Conservation (phyloP, 495 filamentous ascomycete species). For the Hypoxylon perforatum region DNA sequence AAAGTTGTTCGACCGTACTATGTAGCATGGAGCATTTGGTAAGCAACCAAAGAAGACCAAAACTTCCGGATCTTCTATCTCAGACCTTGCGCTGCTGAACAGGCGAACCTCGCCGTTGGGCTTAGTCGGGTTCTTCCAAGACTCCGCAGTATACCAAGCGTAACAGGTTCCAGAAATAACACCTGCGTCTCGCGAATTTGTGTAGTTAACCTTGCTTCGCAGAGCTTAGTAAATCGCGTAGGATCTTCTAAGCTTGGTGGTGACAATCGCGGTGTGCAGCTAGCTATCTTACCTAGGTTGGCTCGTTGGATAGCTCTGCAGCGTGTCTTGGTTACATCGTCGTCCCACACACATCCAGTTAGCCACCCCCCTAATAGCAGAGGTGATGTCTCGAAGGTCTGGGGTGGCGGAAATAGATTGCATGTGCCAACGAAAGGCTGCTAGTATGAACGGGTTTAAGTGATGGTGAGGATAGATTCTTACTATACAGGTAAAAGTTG, state of each 20-base stretch:
- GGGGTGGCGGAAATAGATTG: too few species aligned
- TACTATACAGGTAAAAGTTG: background rate
- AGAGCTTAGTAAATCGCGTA: background rate
- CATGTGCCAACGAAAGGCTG: too few species aligned
- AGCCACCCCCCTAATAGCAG: background rate
- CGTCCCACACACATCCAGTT: background rate
- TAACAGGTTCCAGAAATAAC: slow-evolving; percentile 2
- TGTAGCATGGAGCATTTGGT: slow-evolving; percentile 3
- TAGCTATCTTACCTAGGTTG: background rate
- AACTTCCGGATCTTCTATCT: background rate
- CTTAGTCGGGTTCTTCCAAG: background rate
- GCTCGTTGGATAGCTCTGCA: background rate
- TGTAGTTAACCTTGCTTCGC: background rate
- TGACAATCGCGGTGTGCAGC: background rate
- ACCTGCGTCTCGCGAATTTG: background rate
- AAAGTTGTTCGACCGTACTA: too few species aligned
- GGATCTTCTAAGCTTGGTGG: background rate
- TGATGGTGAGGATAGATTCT: background rate
- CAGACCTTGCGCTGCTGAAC: background rate
- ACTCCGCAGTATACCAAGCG: background rate
- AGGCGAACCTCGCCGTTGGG: background rate
- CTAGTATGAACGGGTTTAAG: too few species aligned
- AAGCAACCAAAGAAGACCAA: background rate
- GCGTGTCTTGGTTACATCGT: background rate
- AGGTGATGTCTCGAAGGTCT: too few species aligned